Conservation (phyloP, 768 basidiomycete species). For the Hemileccinum impolitum region DNA sequence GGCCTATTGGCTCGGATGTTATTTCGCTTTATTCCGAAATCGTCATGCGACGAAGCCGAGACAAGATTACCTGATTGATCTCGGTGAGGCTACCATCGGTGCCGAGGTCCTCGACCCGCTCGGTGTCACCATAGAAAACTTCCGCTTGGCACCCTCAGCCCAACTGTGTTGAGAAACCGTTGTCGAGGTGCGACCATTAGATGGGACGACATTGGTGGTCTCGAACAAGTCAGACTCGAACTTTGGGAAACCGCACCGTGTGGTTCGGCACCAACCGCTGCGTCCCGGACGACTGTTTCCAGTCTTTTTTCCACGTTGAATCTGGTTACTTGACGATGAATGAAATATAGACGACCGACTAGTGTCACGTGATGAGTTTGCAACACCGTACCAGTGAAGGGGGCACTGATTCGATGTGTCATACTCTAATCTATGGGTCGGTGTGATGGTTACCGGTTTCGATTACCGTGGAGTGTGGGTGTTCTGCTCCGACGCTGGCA, state of each 20-base stretch:
- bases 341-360: too few species aligned
- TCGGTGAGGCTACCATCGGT: conserved; percentile 97
- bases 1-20: conserved; percentile 97
- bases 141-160: conserved; percentile 97
- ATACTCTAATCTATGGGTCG: too few species aligned
- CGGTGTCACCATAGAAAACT: conserved; percentile 99
- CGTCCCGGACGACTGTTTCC: too few species aligned
- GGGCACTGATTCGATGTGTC: too few species aligned
- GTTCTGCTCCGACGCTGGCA: not conserved
- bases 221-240: too few species aligned
- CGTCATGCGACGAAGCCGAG: conserved; percentile 99
- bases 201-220: conserved; percentile 99
- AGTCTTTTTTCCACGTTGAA: too few species aligned
- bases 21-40: conserved; percentile 97
- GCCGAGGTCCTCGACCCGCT: conserved; percentile 98
- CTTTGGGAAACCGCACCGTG: too few species aligned
- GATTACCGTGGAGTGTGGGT: not conserved
- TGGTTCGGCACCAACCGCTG: too few species aligned
- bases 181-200: conserved; percentile 96
- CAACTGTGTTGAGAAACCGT: conserved; percentile 99
- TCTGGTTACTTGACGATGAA: too few species aligned
- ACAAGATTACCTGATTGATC: conserved; percentile 98
- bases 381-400: too few species aligned
- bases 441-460: too few species aligned
- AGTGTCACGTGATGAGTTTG: too few species aligned